Evolutionary conservation across 306 rosid genomes (phyloP), one percentile per base, ranked within the genome.

Genomic region (Bauhinia variegata): DNA sequence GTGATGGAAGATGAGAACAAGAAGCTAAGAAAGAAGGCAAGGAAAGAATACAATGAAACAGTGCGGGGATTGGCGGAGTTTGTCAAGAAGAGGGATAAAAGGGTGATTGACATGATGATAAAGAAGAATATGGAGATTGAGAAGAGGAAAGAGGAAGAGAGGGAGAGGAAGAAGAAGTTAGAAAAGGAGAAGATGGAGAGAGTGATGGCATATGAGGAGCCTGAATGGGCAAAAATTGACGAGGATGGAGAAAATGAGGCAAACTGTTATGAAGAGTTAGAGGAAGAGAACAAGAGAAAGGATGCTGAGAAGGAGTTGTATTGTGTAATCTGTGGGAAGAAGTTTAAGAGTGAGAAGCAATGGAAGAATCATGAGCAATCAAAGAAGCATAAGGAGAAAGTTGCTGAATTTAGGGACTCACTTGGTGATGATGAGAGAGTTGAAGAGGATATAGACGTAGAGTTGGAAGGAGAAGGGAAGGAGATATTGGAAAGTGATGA

Each of bases 341-440:
- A 88, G 90, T 90, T 95, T 75, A 95, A 86, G 92, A 95, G 99
- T 85, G 99, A 95, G 76, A 95, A 83, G 84, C 99, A 95, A 47
- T 95, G 99, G 99, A 95, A 95, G 83, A 95, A 95, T 50, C 99
- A 95, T 13, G 99, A 95, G 86, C 97, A 86, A 78, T 90, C 97
- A 0, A 90, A 95, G 78, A 95, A 90, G 80, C 99, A 95, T 61
- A 85, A 83, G 61, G 97, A 95, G 80, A 95, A 88, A 78, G 95
- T 95, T 23, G 89, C 87, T 0, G 92, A 95, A 82, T 86, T 88
- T 36, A 82, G 31, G 71, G 93, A 88, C 44, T 84, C 96, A 0
- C 67, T 82, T 34, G 73, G 34, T 7, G 70, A 80, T 70, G 91
- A 74, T 41, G 91, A 82, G 38, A 80, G 75, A 39, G 71, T 15